Percentiles rank a stretch among this genome's conserved stretches.
Evolutionary conservation across 805 yeast species (phyloP).

Genomic region (Saccharomycopsis olivae): DNA sequence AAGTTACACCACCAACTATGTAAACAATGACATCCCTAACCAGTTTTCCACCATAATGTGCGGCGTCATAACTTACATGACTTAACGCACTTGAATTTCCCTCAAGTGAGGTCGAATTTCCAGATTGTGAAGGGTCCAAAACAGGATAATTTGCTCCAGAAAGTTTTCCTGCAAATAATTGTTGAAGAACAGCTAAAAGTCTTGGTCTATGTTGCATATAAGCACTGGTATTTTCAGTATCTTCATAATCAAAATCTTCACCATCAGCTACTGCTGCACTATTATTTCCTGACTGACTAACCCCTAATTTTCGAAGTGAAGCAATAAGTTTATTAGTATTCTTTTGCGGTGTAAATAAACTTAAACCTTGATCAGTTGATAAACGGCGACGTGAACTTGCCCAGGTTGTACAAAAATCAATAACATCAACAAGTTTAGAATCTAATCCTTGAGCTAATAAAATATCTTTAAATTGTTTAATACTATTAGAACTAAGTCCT

Average conservation of each 20-base stretch:
- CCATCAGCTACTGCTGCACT: slow-evolving; percentile 20
- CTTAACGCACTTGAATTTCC: slow-evolving; percentile 15
- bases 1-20: slow-evolving; percentile 82
- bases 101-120: neutral
- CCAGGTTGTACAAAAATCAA: slow-evolving; percentile 35
- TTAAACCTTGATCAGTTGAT: slow-evolving; percentile 23
- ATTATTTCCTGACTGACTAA: neutral
- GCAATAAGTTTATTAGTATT: slow-evolving; percentile 11
- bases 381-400: slow-evolving; percentile 36
- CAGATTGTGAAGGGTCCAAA: slow-evolving; percentile 25
- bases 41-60: slow-evolving; percentile 24
- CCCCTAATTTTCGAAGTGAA: slow-evolving; percentile 9
- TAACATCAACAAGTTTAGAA: slow-evolving; percentile 30
- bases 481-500: slow-evolving; percentile 34
- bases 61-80: slow-evolving; percentile 4
- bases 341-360: slow-evolving; percentile 14
- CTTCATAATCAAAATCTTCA: slow-evolving; percentile 17
- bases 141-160: slow-evolving; percentile 32
- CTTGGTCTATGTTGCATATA: slow-evolving; percentile 90
- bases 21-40: slow-evolving; percentile 63
- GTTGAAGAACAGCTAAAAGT: slow-evolving; percentile 37
- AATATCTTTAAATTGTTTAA: slow-evolving; percentile 26
- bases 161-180: slow-evolving; percentile 32
- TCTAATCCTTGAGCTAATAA: too few species aligned
- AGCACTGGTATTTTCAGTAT: slow-evolving; percentile 47